A percentile compares a stretch with the other conserved stretches of the same genome.
Conservation (phyloP, 2,329 filamentous ascomycete species). For the Aspergillus quadricinctus region DNA sequence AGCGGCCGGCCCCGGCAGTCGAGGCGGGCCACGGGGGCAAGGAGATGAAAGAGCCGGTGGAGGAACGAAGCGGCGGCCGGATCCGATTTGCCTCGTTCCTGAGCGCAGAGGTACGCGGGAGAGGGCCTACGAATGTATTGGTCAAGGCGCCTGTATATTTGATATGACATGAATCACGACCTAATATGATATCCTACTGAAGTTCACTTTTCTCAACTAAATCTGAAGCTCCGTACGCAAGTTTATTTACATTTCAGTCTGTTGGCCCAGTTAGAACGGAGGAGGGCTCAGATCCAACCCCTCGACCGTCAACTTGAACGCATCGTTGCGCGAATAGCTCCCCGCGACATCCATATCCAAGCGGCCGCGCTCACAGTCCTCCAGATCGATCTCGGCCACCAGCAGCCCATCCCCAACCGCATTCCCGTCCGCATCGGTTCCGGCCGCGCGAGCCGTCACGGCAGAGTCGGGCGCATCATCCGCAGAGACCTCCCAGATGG, state of each 20-base stretch:
- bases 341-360: slow-evolving; percentile 81
- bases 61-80: slow-evolving; percentile 31
- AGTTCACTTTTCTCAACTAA: too few relatives aligned
- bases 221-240: not conserved
- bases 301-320: slow-evolving; percentile 57
- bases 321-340: slow-evolving; percentile 73
- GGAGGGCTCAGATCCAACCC: slow-evolving; percentile 58
- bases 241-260: too few relatives aligned
- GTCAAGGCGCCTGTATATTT: slow-evolving; percentile 68
- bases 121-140: slow-evolving; percentile 58
- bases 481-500: slow-evolving; percentile 67
- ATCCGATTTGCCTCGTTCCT: slow-evolving; percentile 74
- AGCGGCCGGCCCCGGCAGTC: slow-evolving; percentile 8
- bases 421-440: slow-evolving; percentile 26
- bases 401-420: slow-evolving; percentile 49
- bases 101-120: slow-evolving; percentile 68
- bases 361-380: slow-evolving; percentile 77
- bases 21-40: slow-evolving; percentile 18
- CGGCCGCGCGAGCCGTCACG: not conserved
- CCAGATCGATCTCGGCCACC: slow-evolving; percentile 73
- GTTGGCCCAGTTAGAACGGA: too few relatives aligned
- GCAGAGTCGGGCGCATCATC: slow-evolving; percentile 49
- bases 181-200: not conserved
- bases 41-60: slow-evolving; percentile 10
- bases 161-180: slow-evolving; percentile 17